Conservation (phyloP, 75 land plant species). For the Pinus albicaulis region DNA sequence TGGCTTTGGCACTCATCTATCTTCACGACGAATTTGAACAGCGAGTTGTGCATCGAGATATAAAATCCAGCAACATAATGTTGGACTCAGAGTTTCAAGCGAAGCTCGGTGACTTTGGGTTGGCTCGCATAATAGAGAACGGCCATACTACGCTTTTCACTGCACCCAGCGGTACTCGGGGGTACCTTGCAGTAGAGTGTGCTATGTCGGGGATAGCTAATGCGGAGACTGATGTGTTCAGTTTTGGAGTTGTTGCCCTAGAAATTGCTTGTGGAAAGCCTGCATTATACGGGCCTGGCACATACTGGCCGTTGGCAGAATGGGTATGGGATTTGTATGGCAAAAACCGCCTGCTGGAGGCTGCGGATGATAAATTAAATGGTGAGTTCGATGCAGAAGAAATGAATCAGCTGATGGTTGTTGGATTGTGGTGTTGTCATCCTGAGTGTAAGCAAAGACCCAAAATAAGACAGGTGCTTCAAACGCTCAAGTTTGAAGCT, state of each 20-base stretch:
- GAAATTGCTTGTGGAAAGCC: constrained; percentile 23
- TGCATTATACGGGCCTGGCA: constrained; percentile 9
- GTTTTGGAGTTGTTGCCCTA: constrained; percentile 36
- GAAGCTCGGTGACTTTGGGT: constrained; percentile 37
- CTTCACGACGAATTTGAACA: constrained; percentile 25
- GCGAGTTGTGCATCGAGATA: constrained; percentile 32
- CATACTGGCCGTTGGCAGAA: neutral
- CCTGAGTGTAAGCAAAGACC: constrained; percentile 5
- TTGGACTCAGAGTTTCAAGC: constrained; percentile 33
- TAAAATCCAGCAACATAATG: constrained; percentile 29
- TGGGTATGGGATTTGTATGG: constrained; percentile 17
- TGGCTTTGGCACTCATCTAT: constrained; percentile 11
- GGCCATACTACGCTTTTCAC: constrained; percentile 20
- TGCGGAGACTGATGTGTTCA: constrained; percentile 31
- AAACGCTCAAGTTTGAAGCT: constrained; percentile 14
- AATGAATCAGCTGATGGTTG: constrained; percentile 20
- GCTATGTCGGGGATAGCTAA: constrained; percentile 25
- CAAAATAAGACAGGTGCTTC: neutral
- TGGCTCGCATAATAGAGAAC: constrained; percentile 30
- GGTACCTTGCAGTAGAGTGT: constrained; percentile 40
- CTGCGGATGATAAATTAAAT: constrained; percentile 1
- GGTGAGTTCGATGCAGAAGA: constrained; percentile 14
- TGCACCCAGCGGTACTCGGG: constrained; percentile 29
- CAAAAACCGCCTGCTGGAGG: constrained; percentile 1
- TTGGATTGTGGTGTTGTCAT: constrained; percentile 12